Evolutionary conservation across 108 stramenopile genomes (phyloP), one percentile per base, ranked within the genome.

Genomic region (Pseudonitzschia delicatissima): DNA sequence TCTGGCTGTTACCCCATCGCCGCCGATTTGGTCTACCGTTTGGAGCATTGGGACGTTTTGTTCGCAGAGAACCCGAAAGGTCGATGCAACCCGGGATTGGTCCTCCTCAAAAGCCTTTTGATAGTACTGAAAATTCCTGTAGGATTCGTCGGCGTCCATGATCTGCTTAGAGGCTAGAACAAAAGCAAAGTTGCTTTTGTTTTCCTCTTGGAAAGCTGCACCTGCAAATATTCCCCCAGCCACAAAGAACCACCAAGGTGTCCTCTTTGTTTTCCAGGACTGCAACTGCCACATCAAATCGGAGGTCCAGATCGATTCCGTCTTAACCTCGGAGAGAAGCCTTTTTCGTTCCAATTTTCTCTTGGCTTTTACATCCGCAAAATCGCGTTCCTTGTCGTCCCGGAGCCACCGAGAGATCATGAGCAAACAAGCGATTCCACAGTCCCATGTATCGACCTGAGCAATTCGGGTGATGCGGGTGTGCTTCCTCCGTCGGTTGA

Each of bases 231-330:
- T 6, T 6, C 47, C 47, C 37, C 37, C 37, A 11, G 37, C 37
- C 37, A 39, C 37, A 59, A 71, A 67, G 32, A 74, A 57, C 27
- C 50, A 67, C 18, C 62, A 32, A 20, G 21, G 49, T 9, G 2
- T 34, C 21, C 13, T 8, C 20, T n/a, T 29, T 17, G 2, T 42
- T 48, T 83, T 42, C 45, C 78, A 45, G 33, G 36, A 23, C 23
- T 87, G 63, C 17, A 92, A 59, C 17, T 86, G 64, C 31, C 55
- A 62, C 3, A 92, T 76, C 60, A 92, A 72, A 67, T 92, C 91
- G 32, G 86, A 77, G 1, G 87, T 87, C 91, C 91, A 92, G 36
- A 92, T 82, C 47, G 87, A 88, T 64, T 89, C 34, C 45, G 87
- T 77, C 18, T 59, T 69, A 34, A 88, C 59, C 3, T 67, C 53